Base-by-base conservation (phyloP, 2,329 filamentous ascomycete genomes). In the Fusarium sp. region DNA sequence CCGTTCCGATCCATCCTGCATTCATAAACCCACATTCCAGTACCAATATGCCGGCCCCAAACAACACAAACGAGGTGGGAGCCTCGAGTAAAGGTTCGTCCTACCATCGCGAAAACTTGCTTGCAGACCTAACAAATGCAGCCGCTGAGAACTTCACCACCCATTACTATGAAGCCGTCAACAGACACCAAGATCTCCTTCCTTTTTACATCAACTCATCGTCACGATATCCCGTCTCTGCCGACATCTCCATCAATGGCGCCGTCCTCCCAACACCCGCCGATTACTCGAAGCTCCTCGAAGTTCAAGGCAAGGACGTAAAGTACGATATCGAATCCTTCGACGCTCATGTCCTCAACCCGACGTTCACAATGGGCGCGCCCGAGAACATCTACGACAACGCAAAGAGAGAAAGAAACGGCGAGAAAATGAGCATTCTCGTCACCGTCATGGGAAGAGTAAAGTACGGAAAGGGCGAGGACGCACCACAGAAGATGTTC, bases 221-320 rank as follows among this genome's bases (percentile, higher is more conserved):
- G 25, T 72, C 84, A 13, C 82, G 84, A 63, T 87, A 88, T 68
- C 76, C 78, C 14, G 81, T 86, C n/a, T 83, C 84, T 34, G 85
- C 92, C 54, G 88, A 90, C 77, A 94, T 97, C 74, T 87, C 89
- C 74, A 90, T 94, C 84, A 97, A 97, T 81, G 93, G 94, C 73
- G 89, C 89, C 49, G 80, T 87, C 4, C 82, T 93, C 40, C 79
- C 86, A 34, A 85, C 88, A 59, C 90, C 90, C 0, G 81, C 83
- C 53, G 89, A 89, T 46, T 90, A 94, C 74, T 88, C 91, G 73
- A 85, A 85, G 20, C 86, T 93, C 28, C 92, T 94, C 70, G 85
- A 89, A 60, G 86, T 86, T 8, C 88, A 93, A 62, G 80, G 88
- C 82, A 46, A 80, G 71, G 72, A 82, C 81, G 81, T 90, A 18